Conservation (phyloP, 192 early-diverging fungal genomes). For the Thamnidium elegans region DNA sequence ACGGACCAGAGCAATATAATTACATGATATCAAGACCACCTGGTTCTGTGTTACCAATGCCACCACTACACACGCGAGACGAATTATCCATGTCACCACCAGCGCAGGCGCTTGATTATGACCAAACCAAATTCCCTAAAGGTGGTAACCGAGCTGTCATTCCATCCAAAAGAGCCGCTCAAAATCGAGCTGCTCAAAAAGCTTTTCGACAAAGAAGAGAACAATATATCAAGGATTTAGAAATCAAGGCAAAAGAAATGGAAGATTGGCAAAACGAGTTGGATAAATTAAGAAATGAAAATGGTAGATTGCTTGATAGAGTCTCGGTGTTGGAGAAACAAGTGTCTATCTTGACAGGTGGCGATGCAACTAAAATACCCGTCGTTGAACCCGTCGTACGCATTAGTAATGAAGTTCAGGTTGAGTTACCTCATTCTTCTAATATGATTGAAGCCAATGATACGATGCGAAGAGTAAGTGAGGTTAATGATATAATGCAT, state of each 20-base stretch:
- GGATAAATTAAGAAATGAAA: slow-evolving; percentile 25
- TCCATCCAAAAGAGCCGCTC: slow-evolving; percentile 75
- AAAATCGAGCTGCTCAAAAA: slow-evolving; percentile 88
- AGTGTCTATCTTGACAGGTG: slow-evolving; percentile 1
- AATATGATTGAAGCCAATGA: too few species aligned
- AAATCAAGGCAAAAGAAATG: slow-evolving; percentile 67
- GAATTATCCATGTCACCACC: not conserved
- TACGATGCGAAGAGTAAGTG: too few species aligned
- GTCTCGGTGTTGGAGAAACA: slow-evolving; percentile 8
- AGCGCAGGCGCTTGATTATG: slow-evolving; percentile 7
- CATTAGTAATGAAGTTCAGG: too few species aligned
- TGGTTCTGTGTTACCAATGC: not conserved
- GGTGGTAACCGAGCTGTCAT: slow-evolving; percentile 16
- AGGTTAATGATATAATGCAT: too few species aligned
- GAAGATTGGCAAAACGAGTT: slow-evolving; percentile 33
- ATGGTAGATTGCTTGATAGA: slow-evolving; percentile 13
- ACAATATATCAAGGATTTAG: slow-evolving; percentile 76
- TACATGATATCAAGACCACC: slow-evolving; percentile 1
- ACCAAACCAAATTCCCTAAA: not conserved
- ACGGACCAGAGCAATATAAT: not conserved
- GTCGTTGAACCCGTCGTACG: too few species aligned
- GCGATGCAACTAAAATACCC: not conserved
- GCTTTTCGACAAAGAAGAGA: slow-evolving; percentile 88
- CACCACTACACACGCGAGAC: not conserved
- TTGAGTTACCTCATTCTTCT: too few species aligned